Percentiles rank a stretch among this genome's conserved stretches.
These are phyloP conservation scores for Mycogone perniciosa DNA, from an alignment of 2,329 filamentous ascomycete genomes.

Conservation along the genomic window DNA sequence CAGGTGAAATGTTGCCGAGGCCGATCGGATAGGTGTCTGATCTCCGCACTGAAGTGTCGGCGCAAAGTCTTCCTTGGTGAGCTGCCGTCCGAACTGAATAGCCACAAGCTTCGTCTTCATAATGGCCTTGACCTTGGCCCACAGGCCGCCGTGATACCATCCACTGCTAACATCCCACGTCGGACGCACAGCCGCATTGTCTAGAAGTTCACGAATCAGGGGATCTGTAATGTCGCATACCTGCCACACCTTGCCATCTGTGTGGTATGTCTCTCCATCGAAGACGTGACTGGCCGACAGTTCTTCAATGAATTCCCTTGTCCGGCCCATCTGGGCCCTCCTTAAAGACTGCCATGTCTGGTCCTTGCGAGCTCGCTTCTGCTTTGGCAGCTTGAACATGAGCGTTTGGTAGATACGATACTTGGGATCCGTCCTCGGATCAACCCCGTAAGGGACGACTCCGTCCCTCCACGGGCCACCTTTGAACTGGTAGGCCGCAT, in stretches of 20 bases:
- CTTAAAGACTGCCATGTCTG: conserved; percentile 45
- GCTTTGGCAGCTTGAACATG: conserved; percentile 67
- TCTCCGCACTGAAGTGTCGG: conserved; percentile 30
- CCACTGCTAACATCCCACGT: conserved; percentile 63
- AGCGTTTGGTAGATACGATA: conserved; percentile 84
- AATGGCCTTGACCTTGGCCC: conserved; percentile 76
- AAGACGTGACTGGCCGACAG: conserved; percentile 64
- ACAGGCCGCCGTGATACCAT: conserved; percentile 77
- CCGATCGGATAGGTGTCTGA: conserved; percentile 26
- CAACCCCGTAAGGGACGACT: conserved; percentile 76
- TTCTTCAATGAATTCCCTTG: conserved; percentile 34
- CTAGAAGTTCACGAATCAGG: conserved; percentile 59
- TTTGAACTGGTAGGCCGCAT: conserved; percentile 86
- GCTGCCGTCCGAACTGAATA: conserved; percentile 50
- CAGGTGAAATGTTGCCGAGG: conserved; percentile 26
- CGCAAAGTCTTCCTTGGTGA: conserved; percentile 35
- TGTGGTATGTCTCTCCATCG: conserved; percentile 66
- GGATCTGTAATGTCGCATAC: conserved; percentile 87
- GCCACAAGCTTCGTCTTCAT: conserved; percentile 81
- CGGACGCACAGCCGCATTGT: conserved; percentile 52
- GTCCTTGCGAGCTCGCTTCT: conserved; percentile 39
- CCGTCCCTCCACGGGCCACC: conserved; percentile 89
- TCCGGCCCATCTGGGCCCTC: conserved; percentile 31
- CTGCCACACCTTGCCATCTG: conserved; percentile 89
- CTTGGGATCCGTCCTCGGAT: conserved; percentile 70